Evolutionary conservation across 306 rosid species (phyloP), one percentile per base, ranked within the genome.

Genomic region (Trifolium subterraneum): DNA sequence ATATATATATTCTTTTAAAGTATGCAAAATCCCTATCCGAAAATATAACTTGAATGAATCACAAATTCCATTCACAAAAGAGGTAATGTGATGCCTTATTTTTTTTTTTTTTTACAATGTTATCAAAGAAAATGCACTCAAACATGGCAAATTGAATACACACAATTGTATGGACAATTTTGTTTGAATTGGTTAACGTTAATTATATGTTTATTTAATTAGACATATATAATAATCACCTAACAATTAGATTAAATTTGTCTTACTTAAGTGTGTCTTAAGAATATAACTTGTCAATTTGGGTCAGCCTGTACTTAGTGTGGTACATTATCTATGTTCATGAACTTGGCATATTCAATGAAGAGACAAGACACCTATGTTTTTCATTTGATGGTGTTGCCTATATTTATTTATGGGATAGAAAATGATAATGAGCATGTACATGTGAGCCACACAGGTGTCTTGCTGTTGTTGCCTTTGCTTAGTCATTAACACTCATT

Each of bases 371-470:
- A 60, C 77, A 80, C 51, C 76, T 68, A 18, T 45, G 61, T 66
- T 65, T 66, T 65, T 35, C 19, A 72, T 65, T 64, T 58, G 61
- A 12, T 50, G 27, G 14, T 51, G 12, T 56, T 73, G 3, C 20
- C 18, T n/a, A 16, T n/a, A 25, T 31, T 54, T 55, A 42, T 58
- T 44, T 9, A 56, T 22, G 36, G 4, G 31, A 52, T 11, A 41
- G n/a, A 29, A 47, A 59, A 64, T 54, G 7, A 70, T 36, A 20
- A 72, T 15, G 7, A 13, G 25, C 44, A 51, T 16, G 52, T n/a
- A 51, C 61, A 54, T 20, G 66, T 44, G 60, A 60, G 65, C 50
- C 65, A 3, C 54, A 79, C 86, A 79, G 79, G 81, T 83, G 84
- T 83, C 78, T 59, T 2, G 8, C 54, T 70, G 72, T 50, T 65